Base-by-base conservation (phyloP, 2,329 filamentous ascomycete species). In the Diaporthe capsici region DNA sequence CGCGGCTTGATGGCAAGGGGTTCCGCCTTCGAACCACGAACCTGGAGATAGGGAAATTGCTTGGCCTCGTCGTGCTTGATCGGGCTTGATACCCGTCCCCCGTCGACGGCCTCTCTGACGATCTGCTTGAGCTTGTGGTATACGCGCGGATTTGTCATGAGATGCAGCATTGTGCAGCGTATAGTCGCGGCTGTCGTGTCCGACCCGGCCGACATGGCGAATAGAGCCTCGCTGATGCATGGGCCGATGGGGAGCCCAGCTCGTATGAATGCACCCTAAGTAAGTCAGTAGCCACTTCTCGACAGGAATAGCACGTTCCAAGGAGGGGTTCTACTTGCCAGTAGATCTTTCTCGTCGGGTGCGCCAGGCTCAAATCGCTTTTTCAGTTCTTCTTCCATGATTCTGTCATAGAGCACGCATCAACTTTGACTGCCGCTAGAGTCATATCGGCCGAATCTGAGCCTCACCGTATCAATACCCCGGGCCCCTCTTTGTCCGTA, bases 121-220 rank as follows among this genome's bases (percentile, higher is more conserved):
- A 77, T 74, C 55, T 76, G 71, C 44, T 74, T 71, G 25, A 79
- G 60, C 10, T 71, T 73, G n/a, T 57, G 34, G 55, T 77, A 76
- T 0, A 76, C 75, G 13, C 63, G 73, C 7, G 78, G 76, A 31
- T 51, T 76, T 15, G 73, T 76, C 22, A 78, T 76, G 17, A 78
- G 58, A 58, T 76, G 67, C 12, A 79, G 58, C 73, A 79, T 75
- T 8, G 85, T 87, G 53, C 84, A 82, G 4, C 88, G 85, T 6
- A 90, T 83, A 3, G 85, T 84, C 0, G 86, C 86, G 0, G 88
- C 86, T 0, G 88, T 88, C 12, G 87, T 89, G 77, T 90, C 88
- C 2, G 87, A 87, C 4, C 89, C 89, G 5, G 88, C 88, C 1
- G 87, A 20, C 44, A 77, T 76, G 47, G 79, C 76, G 57, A 80